Evolutionary conservation across 495 filamentous ascomycete species (phyloP).

Genomic region (Parathielavia hyrcaniae): DNA sequence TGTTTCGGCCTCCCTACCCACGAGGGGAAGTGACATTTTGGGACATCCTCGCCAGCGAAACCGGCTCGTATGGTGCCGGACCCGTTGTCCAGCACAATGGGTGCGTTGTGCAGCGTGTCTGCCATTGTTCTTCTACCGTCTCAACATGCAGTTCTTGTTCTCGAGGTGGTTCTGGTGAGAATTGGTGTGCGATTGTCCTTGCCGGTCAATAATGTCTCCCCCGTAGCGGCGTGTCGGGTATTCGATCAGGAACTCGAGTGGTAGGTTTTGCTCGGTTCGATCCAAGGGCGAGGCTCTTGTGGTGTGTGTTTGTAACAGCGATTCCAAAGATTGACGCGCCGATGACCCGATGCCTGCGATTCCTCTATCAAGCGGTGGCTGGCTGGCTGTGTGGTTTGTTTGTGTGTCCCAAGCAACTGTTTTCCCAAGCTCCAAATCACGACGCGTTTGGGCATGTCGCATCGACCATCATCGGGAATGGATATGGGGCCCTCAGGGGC

Average conservation of each 20-base stretch:
- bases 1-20: constrained; percentile 97
- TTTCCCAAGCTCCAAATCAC: constrained; percentile 7
- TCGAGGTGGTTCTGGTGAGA: not conserved
- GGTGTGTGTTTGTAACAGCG: too few species aligned
- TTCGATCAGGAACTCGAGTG: too few species aligned
- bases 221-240: not conserved
- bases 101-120: constrained; percentile 89
- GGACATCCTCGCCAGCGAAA: constrained; percentile 91
- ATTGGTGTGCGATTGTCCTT: not conserved
- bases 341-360: not conserved
- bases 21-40: constrained; percentile 96
- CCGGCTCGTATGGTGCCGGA: constrained; percentile 95
- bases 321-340: too few species aligned
- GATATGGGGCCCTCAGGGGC: not conserved
- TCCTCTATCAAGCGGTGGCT: not conserved
- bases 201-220: constrained; percentile 1
- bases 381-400: not conserved
- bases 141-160: constrained; percentile 2
- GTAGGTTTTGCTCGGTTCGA: too few species aligned
- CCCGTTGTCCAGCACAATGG: constrained; percentile 98
- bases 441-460: constrained; percentile 18
- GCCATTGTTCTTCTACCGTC: constrained; percentile 47
- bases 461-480: constrained; percentile 6
- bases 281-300: too few species aligned
- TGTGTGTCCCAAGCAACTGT: not conserved